Conservation (phyloP, 2,329 filamentous ascomycete species). For the Graphiopsis chlorocephala region DNA sequence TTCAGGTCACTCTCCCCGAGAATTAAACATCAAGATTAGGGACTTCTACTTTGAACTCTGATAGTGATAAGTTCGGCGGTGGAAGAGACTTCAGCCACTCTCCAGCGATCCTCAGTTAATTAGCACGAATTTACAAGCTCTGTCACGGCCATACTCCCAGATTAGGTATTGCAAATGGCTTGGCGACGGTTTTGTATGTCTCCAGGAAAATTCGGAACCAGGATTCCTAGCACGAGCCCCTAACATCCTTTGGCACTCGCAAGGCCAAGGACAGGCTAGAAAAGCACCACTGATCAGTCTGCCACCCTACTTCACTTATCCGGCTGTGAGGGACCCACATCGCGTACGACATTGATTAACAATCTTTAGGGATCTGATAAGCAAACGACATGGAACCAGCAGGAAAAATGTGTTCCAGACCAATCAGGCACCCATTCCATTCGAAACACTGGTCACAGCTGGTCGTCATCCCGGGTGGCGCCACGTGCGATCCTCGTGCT, state of each 20-base stretch:
- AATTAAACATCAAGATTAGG: neutral
- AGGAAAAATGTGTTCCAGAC: neutral
- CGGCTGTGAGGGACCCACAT: neutral
- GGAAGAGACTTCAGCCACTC: neutral
- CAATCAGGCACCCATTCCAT: neutral
- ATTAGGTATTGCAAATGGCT: neutral
- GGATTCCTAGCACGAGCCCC: neutral
- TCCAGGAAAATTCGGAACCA: neutral
- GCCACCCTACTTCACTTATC: neutral
- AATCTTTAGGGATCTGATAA: conserved; percentile 2
- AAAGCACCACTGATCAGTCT: neutral
- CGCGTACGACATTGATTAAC: neutral
- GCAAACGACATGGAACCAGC: neutral
- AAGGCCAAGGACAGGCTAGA: neutral
- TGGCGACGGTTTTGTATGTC: neutral
- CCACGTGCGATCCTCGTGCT: neutral
- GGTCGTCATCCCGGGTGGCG: neutral
- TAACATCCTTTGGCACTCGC: neutral
- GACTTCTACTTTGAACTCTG: neutral
- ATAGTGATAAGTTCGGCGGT: neutral
- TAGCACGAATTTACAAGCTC: neutral
- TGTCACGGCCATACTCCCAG: neutral
- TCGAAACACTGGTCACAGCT: neutral
- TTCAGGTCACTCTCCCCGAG: neutral
- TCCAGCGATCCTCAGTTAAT: neutral